These are phyloP conservation scores for Alternaria arborescens DNA, from an alignment of 2,329 filamentous ascomycete genomes.

Conservation along the genomic window DNA sequence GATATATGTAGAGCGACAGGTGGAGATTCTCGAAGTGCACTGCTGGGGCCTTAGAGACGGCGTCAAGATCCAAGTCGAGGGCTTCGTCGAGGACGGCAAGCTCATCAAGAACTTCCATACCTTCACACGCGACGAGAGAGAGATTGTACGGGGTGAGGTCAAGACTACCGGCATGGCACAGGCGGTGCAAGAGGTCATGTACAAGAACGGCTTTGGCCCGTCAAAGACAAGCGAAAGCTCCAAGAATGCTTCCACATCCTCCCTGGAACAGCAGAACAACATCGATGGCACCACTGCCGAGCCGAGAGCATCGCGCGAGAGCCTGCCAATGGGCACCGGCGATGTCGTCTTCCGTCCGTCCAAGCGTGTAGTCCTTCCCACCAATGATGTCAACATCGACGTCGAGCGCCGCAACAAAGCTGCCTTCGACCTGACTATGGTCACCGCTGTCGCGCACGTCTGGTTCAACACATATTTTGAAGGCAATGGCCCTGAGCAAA, in stretches of 20 bases:
- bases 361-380: slow-evolving; percentile 73
- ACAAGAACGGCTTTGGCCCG: slow-evolving; percentile 46
- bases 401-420: slow-evolving; percentile 86
- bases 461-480: slow-evolving; percentile 99
- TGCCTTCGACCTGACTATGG: slow-evolving; percentile 80
- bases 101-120: slow-evolving; percentile 84
- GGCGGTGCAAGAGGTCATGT: slow-evolving; percentile 57
- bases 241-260: slow-evolving; percentile 31
- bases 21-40: slow-evolving; percentile 89
- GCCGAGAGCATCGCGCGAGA: slow-evolving; percentile 31
- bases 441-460: slow-evolving; percentile 90
- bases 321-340: slow-evolving; percentile 64
- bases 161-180: slow-evolving; percentile 55
- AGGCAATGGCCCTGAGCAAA: slow-evolving; percentile 74
- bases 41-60: slow-evolving; percentile 88
- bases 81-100: slow-evolving; percentile 88
- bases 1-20: slow-evolving; percentile 79
- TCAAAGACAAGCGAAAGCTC: slow-evolving; percentile 31
- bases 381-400: slow-evolving; percentile 88
- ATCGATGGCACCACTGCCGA: slow-evolving; percentile 27
- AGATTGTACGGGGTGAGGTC: slow-evolving; percentile 68
- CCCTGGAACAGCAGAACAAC: slow-evolving; percentile 25
- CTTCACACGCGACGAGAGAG: slow-evolving; percentile 76
- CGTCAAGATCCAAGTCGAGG: slow-evolving; percentile 86
- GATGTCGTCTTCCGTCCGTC: slow-evolving; percentile 81